phyloP scores from a whole-genome alignment of 2,329 filamentous ascomycete species.

The Phaeophleospora eucalypticola region DNA sequence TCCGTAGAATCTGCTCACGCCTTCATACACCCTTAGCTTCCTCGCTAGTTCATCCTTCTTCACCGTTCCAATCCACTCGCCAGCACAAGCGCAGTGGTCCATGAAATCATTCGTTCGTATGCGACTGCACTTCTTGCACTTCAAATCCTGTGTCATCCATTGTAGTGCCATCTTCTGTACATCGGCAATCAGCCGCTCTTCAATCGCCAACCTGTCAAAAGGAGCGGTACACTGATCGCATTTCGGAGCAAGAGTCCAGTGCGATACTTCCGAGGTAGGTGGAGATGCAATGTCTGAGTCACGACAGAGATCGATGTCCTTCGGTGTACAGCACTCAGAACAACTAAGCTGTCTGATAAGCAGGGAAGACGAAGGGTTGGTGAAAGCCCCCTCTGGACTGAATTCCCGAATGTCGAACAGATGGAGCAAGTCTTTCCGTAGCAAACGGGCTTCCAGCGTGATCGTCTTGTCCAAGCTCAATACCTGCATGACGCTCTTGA shows the following conservation, averaged over 20 bases:
- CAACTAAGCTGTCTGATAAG: slow-evolving; percentile 74
- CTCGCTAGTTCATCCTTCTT: slow-evolving; percentile 62
- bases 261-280: slow-evolving; percentile 2
- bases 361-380: slow-evolving; percentile 75
- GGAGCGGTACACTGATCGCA: slow-evolving; percentile 68
- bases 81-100: slow-evolving; percentile 93
- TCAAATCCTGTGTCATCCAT: slow-evolving; percentile 87
- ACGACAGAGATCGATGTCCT: slow-evolving; percentile 87
- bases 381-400: slow-evolving; percentile 78
- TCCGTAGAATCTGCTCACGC: slow-evolving; percentile 73
- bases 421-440: slow-evolving; percentile 82
- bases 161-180: slow-evolving; percentile 71
- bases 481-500: slow-evolving; percentile 90
- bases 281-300: slow-evolving; percentile 64
- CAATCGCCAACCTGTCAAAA: slow-evolving; percentile 74
- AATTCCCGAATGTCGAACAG: slow-evolving; percentile 96
- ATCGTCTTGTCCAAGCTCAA: slow-evolving; percentile 87
- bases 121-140: slow-evolving; percentile 66
- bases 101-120: slow-evolving; percentile 87
- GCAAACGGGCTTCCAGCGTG: slow-evolving; percentile 76
- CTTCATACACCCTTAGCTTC: slow-evolving; percentile 64
- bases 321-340: slow-evolving; percentile 81
- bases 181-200: slow-evolving; percentile 74
- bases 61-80: slow-evolving; percentile 73
- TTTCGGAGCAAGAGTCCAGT: slow-evolving; percentile 27